A percentile compares a stretch with the other conserved stretches of the same genome.
Evolutionary conservation across 2,329 filamentous ascomycete species (phyloP).

Genomic region (Fusarium transvaalense): DNA sequence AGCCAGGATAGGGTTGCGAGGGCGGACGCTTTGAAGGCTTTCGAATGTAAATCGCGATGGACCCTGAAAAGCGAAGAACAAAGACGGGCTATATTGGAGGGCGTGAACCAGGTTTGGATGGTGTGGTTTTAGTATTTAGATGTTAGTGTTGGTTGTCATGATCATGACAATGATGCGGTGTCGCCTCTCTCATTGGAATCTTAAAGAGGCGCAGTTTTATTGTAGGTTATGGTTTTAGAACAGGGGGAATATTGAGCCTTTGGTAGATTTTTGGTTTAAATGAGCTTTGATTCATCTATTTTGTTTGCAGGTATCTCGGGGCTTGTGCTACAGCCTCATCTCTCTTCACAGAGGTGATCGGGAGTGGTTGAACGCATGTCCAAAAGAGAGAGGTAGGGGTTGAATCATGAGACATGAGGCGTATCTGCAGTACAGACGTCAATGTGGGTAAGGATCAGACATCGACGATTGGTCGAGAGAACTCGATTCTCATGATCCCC

Average conservation of each 20-base stretch:
- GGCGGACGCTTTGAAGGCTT: constrained; percentile 15
- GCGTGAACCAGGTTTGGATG: constrained; percentile 9
- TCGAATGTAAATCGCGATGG: constrained; percentile 33
- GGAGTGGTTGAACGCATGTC: neutral
- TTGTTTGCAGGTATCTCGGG: neutral
- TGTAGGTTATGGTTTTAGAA: neutral
- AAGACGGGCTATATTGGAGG: constrained; percentile 13
- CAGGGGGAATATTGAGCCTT: neutral
- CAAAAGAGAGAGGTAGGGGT: constrained; percentile 1
- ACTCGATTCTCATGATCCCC: constrained; percentile 35
- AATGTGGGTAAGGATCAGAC: constrained; percentile 7
- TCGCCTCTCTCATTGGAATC: neutral
- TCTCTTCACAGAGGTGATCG: constrained; percentile 4
- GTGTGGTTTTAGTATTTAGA: constrained; percentile 27
- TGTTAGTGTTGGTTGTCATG: constrained; percentile 7
- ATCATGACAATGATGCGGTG: constrained; percentile 1
- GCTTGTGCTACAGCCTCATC: constrained; percentile 1
- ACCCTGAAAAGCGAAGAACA: constrained; percentile 27
- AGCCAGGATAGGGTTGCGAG: constrained; percentile 14
- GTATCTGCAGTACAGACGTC: constrained; percentile 16
- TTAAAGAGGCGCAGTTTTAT: neutral
- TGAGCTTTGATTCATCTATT: neutral
- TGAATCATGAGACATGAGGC: constrained; percentile 5
- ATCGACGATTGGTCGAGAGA: constrained; percentile 14
- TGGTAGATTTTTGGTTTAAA: neutral